phyloP scores from a whole-genome alignment of 202 grass and related monocot species.

The Schoenoplectus triqueter region DNA sequence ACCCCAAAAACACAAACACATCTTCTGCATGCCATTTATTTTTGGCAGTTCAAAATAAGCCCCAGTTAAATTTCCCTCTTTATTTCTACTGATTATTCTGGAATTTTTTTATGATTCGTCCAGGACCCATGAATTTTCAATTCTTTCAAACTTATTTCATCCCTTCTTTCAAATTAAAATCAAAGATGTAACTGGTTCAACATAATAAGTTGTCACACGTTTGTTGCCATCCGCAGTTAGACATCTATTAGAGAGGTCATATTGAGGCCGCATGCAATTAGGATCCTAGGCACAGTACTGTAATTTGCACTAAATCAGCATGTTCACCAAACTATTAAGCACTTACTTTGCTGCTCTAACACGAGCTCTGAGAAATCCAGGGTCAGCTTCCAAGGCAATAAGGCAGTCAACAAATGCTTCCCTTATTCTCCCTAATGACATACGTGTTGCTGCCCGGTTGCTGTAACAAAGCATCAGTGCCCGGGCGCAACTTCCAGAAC shows the following conservation, averaged over 20 bases:
- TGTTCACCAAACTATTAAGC: slow-evolving; percentile 17
- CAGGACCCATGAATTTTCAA: not conserved
- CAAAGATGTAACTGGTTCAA: slow-evolving; percentile 8
- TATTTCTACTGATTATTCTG: not conserved
- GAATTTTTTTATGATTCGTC: not conserved
- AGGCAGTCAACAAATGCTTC: slow-evolving; percentile 87
- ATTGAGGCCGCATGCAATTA: not conserved
- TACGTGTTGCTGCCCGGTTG: slow-evolving; percentile 91
- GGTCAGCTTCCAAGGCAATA: slow-evolving; percentile 66
- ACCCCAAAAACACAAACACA: not conserved
- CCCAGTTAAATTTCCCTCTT: not conserved
- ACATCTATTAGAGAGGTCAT: not conserved
- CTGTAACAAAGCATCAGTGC: slow-evolving; percentile 90
- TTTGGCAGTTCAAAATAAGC: not conserved
- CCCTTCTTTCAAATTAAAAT: not conserved
- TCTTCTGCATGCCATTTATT: not conserved
- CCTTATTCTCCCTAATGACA: slow-evolving; percentile 81
- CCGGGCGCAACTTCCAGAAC: slow-evolving; percentile 52
- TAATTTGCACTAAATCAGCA: not conserved
- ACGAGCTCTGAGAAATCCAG: slow-evolving; percentile 76
- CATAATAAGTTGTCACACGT: not conserved
- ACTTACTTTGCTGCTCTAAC: slow-evolving; percentile 92
- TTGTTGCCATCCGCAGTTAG: not conserved
- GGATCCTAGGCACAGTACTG: not conserved
- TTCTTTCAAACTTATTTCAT: not conserved